Conservation (phyloP, 441 rosid genomes). For the Viola pubescens region DNA sequence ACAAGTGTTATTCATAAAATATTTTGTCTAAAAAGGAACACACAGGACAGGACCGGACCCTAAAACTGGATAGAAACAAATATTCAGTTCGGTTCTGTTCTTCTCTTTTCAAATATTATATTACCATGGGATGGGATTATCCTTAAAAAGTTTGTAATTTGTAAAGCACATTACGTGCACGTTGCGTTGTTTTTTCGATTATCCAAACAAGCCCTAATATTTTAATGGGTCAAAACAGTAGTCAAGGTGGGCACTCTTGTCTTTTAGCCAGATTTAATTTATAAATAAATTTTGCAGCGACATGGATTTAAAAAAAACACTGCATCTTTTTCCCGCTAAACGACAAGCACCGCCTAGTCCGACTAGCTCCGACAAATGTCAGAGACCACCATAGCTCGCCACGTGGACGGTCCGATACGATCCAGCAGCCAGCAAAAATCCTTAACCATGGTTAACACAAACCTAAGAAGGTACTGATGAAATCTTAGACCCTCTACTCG, state of each 20-base stretch:
- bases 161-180: background rate
- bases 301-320: background rate
- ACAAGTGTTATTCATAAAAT: no score
- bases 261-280: background rate
- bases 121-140: no score
- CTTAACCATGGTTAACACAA: conserved; percentile 28
- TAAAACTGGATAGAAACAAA: no score
- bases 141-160: no score
- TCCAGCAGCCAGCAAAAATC: conserved; percentile 15
- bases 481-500: no score
- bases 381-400: conserved; percentile 16
- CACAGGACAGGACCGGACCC: no score
- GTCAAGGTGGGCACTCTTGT: background rate
- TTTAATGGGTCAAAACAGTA: background rate
- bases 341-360: conserved; percentile 63
- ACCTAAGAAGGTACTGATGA: background rate
- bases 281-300: background rate
- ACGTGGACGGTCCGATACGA: conserved; percentile 42
- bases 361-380: conserved; percentile 43
- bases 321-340: conserved; percentile 18
- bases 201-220: background rate
- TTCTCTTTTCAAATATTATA: no score
- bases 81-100: no score
- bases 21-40: no score
- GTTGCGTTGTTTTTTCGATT: background rate